Evolutionary conservation across 2,329 filamentous ascomycete genomes (phyloP), one percentile per base, ranked within the genome.

Genomic region (Pseudonectria buxi): DNA sequence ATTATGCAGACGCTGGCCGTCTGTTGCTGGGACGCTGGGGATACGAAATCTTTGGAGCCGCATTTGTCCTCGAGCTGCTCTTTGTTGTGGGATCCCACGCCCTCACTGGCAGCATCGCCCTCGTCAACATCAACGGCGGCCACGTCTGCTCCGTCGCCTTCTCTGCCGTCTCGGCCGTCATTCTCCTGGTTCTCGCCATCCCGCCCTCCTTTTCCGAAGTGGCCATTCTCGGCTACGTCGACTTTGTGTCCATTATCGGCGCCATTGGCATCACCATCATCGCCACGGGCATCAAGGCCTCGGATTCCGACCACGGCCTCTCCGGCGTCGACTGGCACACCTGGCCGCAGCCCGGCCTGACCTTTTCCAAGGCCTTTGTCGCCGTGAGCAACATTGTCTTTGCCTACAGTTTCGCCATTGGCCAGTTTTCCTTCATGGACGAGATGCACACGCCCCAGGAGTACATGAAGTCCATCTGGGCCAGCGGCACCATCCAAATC

Each of bases 391-490:
- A 41, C 29, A 41, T 41, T 12, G 39, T 41, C 22, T 41, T 41
- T 14, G 39, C 39, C 7, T 41, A 41, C 15, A 41, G 39, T 7
- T 41, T 41, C 22, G 39, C 39, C 11, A 41, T 41, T 10, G 39
- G 39, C 14, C 39, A 41, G 24, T 41, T 41, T 26, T 41, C 39
- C 29, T 41, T 41, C 26, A 41, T 41, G 39, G 39, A 41, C 11
- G 39, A 41, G 29, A 41, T 41, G 39, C 39, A 41, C 13, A 41
- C 39, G 10, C 38, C 39, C n/a, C 29, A 27, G 26, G 39, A 41
- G 14, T 41, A 37, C 26, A 41, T 41, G 39, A 41, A 41, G 32
- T 37, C 39, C 4, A 41, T 41, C 32, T 41, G 39, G 39, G 35
- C 39, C 10, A 41, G 16, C 29, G 39, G 39, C 6, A 22, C 30